Conservation (phyloP, 2,329 filamentous ascomycete genomes). For the Xenoacremonium recifei region DNA sequence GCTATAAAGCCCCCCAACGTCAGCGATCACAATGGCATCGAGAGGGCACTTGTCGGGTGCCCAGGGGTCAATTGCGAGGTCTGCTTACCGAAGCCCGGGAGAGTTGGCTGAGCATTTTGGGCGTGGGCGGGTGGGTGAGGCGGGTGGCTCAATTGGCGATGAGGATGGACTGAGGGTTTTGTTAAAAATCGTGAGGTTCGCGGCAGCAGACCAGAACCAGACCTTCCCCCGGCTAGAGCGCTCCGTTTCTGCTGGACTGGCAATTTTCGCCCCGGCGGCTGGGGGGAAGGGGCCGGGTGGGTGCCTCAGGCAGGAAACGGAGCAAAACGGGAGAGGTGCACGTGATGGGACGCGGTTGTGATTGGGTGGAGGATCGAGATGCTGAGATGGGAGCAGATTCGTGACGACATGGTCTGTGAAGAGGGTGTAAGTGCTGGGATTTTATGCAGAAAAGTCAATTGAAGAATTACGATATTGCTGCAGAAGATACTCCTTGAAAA, state of each 20-base stretch:
- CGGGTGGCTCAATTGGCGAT: slow-evolving; percentile 49
- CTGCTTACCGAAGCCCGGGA: slow-evolving; percentile 55
- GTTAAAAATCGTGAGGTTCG: slow-evolving; percentile 43
- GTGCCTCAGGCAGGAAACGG: slow-evolving; percentile 25
- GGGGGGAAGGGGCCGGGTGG: no score
- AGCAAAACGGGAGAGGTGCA: slow-evolving; percentile 12
- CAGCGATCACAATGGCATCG: no score
- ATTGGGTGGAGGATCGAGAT: slow-evolving; percentile 1
- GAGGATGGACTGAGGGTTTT: slow-evolving; percentile 39
- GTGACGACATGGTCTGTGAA: no score
- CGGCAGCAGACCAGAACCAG: no score
- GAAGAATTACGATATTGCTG: no score
- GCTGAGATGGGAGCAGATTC: background rate
- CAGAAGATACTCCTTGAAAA: no score
- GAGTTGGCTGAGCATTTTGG: slow-evolving; percentile 57
- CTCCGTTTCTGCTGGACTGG: slow-evolving; percentile 20
- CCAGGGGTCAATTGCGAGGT: no score
- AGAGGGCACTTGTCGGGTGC: no score
- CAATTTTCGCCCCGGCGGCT: no score
- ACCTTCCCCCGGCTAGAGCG: slow-evolving; percentile 26
- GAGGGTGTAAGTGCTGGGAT: no score
- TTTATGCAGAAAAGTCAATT: no score
- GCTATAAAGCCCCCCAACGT: slow-evolving; percentile 35
- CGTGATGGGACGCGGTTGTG: no score
- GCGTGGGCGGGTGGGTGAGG: slow-evolving; percentile 38